These are phyloP conservation scores for Candida dendrica DNA, from an alignment of 805 yeast species.

Conservation along the genomic window DNA sequence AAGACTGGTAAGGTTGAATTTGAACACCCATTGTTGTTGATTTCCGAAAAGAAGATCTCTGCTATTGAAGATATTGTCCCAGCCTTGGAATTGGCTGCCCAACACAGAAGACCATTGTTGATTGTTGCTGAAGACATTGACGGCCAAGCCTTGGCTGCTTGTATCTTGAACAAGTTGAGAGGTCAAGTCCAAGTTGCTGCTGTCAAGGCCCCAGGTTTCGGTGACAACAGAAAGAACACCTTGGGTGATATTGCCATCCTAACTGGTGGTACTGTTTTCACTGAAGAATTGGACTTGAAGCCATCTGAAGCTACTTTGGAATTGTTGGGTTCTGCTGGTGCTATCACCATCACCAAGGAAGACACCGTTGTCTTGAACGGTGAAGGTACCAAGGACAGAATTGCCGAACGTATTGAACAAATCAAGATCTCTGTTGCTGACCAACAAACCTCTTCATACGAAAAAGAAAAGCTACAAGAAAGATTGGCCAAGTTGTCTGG, in stretches of 20 bases:
- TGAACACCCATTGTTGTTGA: conserved; percentile 82
- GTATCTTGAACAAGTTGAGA: conserved; percentile 93
- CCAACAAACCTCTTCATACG: conserved; percentile 72
- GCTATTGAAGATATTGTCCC: conserved; percentile 89
- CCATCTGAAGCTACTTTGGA: conserved; percentile 92
- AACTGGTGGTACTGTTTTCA: conserved; percentile 80
- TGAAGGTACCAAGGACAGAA: conserved; percentile 75
- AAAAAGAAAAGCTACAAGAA: conserved; percentile 94
- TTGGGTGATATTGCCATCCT: conserved; percentile 92
- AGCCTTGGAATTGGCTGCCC: conserved; percentile 86
- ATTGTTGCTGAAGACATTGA: conserved; percentile 94
- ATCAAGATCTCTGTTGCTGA: conserved; percentile 78
- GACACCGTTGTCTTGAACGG: conserved; percentile 94
- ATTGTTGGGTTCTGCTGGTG: conserved; percentile 84
- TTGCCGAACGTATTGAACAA: conserved; percentile 86
- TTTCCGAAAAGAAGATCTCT: conserved; percentile 87
- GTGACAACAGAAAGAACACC: conserved; percentile 96
- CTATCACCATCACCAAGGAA: conserved; percentile 89
- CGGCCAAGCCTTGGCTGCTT: conserved; percentile 98
- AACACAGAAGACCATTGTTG: conserved; percentile 85
- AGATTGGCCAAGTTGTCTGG: conserved; percentile 95
- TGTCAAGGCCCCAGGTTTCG: conserved; percentile 98
- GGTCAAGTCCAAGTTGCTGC: conserved; percentile 98
- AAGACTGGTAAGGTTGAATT: conserved; percentile 91
- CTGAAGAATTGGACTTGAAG: conserved; percentile 92